phyloP scores from a whole-genome alignment of 2,329 filamentous ascomycete species.

The Herpotrichia juniperi region DNA sequence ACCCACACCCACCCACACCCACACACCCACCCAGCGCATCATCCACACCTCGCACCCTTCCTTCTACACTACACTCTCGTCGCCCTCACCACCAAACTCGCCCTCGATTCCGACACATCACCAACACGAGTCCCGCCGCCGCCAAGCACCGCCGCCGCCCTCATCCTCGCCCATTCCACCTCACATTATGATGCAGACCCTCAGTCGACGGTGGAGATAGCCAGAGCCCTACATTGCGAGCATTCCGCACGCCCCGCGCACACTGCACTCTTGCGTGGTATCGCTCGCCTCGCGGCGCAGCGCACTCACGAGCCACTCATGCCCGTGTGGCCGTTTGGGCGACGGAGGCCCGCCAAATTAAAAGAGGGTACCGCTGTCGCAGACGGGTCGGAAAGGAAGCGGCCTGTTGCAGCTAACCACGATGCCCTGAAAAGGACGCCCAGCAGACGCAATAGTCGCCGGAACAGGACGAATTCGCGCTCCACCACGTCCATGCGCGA shows the following conservation, averaged over 20 bases:
- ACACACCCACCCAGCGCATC: neutral
- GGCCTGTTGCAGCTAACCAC: constrained; percentile 34
- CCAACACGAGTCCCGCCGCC: neutral
- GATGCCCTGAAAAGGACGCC: constrained; percentile 31
- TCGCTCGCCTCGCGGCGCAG: constrained; percentile 7
- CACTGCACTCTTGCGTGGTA: neutral
- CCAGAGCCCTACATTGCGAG: constrained; percentile 9
- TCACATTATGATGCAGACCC: constrained; percentile 14
- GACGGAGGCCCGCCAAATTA: constrained; percentile 67
- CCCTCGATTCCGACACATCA: neutral
- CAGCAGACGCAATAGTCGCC: constrained; percentile 37
- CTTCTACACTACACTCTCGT: constrained; percentile 6
- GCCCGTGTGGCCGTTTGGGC: constrained; percentile 84
- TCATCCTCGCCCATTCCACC: constrained; percentile 1
- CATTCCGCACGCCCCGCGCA: constrained; percentile 12
- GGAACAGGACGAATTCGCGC: constrained; percentile 37
- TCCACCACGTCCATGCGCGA: constrained; percentile 39
- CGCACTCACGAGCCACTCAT: constrained; percentile 54
- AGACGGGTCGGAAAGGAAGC: constrained; percentile 49
- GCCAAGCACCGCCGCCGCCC: constrained; percentile 5
- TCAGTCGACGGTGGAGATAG: constrained; percentile 3
- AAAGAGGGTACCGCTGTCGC: constrained; percentile 56
- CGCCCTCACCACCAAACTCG: neutral
- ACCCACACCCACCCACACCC: neutral
- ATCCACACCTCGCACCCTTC: neutral